Percentiles rank a stretch among this genome's conserved stretches.
These are phyloP conservation scores for Rhizopogon roseolus DNA, from an alignment of 768 basidiomycete genomes.

Conservation along the genomic window DNA sequence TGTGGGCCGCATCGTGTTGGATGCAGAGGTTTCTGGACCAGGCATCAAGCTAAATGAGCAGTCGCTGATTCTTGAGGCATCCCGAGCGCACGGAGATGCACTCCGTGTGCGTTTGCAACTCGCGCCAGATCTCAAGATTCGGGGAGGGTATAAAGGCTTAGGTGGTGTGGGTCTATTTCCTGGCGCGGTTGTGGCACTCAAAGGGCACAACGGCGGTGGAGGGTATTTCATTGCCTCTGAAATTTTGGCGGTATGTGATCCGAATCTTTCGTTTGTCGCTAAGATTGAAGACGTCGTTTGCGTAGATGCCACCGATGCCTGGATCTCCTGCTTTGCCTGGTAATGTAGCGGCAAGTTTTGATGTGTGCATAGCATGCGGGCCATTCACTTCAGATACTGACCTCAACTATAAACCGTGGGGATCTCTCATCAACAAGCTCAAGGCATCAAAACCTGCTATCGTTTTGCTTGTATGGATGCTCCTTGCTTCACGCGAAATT, in stretches of 20 bases:
- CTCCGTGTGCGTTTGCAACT: constrained; percentile 70
- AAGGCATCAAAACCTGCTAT: constrained; percentile 65
- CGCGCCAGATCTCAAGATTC: constrained; percentile 57
- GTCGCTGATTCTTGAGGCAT: constrained; percentile 77
- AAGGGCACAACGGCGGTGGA: constrained; percentile 88
- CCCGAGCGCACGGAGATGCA: constrained; percentile 66
- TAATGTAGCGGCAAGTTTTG: constrained; percentile 42
- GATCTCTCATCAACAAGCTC: constrained; percentile 56
- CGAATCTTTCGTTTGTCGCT: not conserved
- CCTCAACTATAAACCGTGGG: constrained; percentile 70
- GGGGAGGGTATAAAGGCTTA: constrained; percentile 56
- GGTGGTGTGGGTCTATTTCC: constrained; percentile 78
- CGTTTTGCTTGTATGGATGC: constrained; percentile 60
- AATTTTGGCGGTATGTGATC: constrained; percentile 56
- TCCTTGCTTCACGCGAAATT: not conserved
- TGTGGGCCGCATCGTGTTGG: constrained; percentile 71
- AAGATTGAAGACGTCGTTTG: not conserved
- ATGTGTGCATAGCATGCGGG: constrained; percentile 73
- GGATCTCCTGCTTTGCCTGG: constrained; percentile 34
- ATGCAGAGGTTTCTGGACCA: constrained; percentile 53
- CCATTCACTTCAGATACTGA: constrained; percentile 83
- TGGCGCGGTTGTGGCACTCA: constrained; percentile 81
- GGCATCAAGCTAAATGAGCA: constrained; percentile 68
- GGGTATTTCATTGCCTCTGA: constrained; percentile 83
- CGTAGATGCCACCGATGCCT: constrained; percentile 61